These are phyloP conservation scores for Lactifluus hygrophoroides DNA, from an alignment of 768 basidiomycete genomes.

Conservation along the genomic window DNA sequence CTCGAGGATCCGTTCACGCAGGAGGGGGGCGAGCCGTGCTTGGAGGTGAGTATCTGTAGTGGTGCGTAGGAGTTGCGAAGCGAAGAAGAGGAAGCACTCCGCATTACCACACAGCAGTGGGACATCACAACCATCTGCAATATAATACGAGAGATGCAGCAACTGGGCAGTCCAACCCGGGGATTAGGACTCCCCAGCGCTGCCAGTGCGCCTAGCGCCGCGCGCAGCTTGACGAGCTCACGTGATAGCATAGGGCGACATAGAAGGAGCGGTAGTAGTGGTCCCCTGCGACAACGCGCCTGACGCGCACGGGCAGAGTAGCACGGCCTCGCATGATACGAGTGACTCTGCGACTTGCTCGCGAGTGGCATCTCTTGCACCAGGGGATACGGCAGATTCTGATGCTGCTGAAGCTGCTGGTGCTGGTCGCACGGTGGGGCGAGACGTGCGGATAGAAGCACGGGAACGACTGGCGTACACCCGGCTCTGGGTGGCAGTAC, in stretches of 20 bases:
- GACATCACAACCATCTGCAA: constrained; percentile 38
- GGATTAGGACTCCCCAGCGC: constrained; percentile 29
- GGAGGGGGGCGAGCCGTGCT: constrained; percentile 31
- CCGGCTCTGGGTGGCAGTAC: constrained; percentile 25
- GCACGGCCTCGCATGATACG: no score
- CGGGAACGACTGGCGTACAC: constrained; percentile 46
- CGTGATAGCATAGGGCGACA: constrained; percentile 36
- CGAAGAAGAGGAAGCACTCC: constrained; percentile 46
- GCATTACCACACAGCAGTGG: constrained; percentile 31
- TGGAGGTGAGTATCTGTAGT: constrained; percentile 30
- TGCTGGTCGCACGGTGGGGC: constrained; percentile 37
- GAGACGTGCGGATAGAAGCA: constrained; percentile 65
- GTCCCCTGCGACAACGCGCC: constrained; percentile 48
- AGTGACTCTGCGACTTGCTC: constrained; percentile 16
- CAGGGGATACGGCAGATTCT: neutral
- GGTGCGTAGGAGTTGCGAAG: constrained; percentile 35
- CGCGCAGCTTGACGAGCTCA: constrained; percentile 43
- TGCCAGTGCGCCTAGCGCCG: constrained; percentile 36
- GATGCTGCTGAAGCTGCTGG: no score
- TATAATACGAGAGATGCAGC: constrained; percentile 63
- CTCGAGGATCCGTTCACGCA: constrained; percentile 41
- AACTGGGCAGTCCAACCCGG: constrained; percentile 48
- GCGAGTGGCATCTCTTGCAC: neutral
- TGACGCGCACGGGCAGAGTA: no score
- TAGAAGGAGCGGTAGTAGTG: constrained; percentile 70